phyloP scores from a whole-genome alignment of 495 filamentous ascomycete species.

The Talaromyces ruber region DNA sequence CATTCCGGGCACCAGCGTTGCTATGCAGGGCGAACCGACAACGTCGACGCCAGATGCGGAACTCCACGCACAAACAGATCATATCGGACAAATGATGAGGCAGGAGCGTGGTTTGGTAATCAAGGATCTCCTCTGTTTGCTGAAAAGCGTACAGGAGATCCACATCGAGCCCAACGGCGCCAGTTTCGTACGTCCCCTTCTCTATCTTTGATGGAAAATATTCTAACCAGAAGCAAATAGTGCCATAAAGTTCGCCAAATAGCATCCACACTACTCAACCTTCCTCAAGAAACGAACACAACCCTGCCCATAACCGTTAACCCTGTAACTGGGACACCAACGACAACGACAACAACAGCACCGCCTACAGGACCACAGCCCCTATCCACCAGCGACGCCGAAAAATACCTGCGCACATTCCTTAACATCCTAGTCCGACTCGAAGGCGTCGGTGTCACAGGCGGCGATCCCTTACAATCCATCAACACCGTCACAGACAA shows the following conservation, averaged over 20 bases:
- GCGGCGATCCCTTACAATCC: not conserved
- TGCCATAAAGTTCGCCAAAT: slow-evolving; percentile 66
- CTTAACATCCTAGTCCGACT: slow-evolving; percentile 63
- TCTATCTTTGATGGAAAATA: not conserved
- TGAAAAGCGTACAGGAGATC: slow-evolving; percentile 63
- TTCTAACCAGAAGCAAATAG: slow-evolving; percentile 12
- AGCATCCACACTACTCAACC: slow-evolving; percentile 63
- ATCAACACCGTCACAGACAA: not conserved
- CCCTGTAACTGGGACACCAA: not conserved
- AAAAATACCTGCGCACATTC: slow-evolving; percentile 59
- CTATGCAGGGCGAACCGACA: not conserved
- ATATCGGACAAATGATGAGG: slow-evolving; percentile 46
- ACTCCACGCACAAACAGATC: slow-evolving; percentile 31
- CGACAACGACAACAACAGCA: slow-evolving; percentile 7
- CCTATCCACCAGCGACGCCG: slow-evolving; percentile 36
- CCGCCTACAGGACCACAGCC: slow-evolving; percentile 19
- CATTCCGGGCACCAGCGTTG: not conserved
- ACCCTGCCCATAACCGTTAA: slow-evolving; percentile 28
- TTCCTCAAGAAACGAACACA: slow-evolving; percentile 43
- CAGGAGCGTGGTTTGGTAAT: slow-evolving; percentile 66
- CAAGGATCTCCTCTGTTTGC: slow-evolving; percentile 60
- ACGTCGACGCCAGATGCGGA: slow-evolving; percentile 13
- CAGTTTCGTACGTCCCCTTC: slow-evolving; percentile 47
- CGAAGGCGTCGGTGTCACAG: slow-evolving; percentile 33
- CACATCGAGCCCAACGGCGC: slow-evolving; percentile 77